Conservation (phyloP, 768 basidiomycete species). For the Boletus rex-veris region DNA sequence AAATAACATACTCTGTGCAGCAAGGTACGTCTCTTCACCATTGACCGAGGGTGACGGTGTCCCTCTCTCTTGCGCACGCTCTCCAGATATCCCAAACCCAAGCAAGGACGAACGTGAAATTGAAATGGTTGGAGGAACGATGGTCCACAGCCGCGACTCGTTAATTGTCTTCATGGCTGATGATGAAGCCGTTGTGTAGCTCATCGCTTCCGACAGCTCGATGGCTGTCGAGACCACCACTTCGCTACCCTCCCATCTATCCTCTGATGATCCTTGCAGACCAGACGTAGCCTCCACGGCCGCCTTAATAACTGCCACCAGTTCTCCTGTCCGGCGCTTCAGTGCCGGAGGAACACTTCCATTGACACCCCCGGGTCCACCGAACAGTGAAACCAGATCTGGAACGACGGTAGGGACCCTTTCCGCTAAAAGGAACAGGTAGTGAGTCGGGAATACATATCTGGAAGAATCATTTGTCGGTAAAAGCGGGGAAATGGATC, state of each 20-base stretch:
- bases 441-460: slow-evolving; percentile 74
- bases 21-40: slow-evolving; percentile 10
- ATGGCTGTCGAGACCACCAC: background rate
- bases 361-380: slow-evolving; percentile 16
- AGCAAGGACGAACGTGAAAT: slow-evolving; percentile 28
- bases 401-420: slow-evolving; percentile 63
- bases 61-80: background rate
- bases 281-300: slow-evolving; percentile 33
- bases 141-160: slow-evolving; percentile 23
- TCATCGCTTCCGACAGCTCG: slow-evolving; percentile 4
- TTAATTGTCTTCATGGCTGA: background rate
- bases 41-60: background rate
- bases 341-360: slow-evolving; percentile 58
- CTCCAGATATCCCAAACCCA: slow-evolving; percentile 8
- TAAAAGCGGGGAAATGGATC: background rate
- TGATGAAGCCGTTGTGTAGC: slow-evolving; percentile 9
- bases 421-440: slow-evolving; percentile 71
- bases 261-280: background rate
- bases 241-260: background rate
- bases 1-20: slow-evolving; percentile 46
- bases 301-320: slow-evolving; percentile 57
- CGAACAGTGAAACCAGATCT: slow-evolving; percentile 56
- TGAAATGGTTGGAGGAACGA: slow-evolving; percentile 3
- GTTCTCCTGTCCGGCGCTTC: slow-evolving; percentile 57
- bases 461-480: slow-evolving; percentile 30